Base-by-base conservation (phyloP, 306 rosid species). In the Pterocarpus macrocarpus region DNA sequence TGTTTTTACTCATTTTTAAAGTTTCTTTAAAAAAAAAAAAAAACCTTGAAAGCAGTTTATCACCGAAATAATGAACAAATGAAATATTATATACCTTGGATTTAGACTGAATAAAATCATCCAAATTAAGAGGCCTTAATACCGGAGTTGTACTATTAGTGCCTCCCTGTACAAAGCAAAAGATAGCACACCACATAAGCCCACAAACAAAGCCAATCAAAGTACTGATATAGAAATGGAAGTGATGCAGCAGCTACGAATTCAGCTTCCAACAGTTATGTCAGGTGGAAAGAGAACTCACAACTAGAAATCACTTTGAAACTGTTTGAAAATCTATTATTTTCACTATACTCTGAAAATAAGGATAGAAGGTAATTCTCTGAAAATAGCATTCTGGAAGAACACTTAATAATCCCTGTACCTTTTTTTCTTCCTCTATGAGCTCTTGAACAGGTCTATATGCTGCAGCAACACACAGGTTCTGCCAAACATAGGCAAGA, bases 361-460 rank as follows among this genome's bases (percentile, higher is more conserved):
- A 22, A 22, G 1, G 28, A 22, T 22, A 22, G 28, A 22, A 22
- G 28, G 28, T 22, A 22, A 22, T 22, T 22, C 39, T 32, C 43
- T 0, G 41, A 13, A 63, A 41, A 44, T 43, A 22, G 44, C 7
- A 7, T 39, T 39, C 44, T 43, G 47, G 28, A 43, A 43, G 8
- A 43, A 43, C 47, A 43, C 30, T n/a, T 52, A 57, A 28, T 52
- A 56, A 77, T 75, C 49, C 41, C 11, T 35, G 1, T 84, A 91
- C 99, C 96, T 84, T 84, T 47, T 84, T 91, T 82, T 95, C 98
- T 57, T 88, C 87, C 71, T 91, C 96, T 79, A 95, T 73, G 73
- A 95, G 94, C 87, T 95, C 97, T 79, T 95, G 97, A 44, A 95
- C 99, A 69, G 99, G 99, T 76, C 91, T 88, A 86, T 95, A 95